These are phyloP conservation scores for Eucalyptus cloeziana DNA, from an alignment of 345 rosid genomes.

Conservation along the genomic window DNA sequence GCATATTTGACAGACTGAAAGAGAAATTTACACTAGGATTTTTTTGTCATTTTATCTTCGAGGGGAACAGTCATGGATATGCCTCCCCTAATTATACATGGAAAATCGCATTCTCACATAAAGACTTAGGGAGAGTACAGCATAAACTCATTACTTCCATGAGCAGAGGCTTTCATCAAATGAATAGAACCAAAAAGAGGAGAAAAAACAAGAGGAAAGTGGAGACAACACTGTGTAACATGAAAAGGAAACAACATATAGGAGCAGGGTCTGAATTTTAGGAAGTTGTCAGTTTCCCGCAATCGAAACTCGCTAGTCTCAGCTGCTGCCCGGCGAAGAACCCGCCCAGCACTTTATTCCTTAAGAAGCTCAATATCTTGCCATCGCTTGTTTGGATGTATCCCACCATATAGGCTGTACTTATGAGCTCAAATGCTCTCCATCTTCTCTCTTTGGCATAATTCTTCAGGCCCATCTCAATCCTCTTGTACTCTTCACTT, in stretches of 20 bases:
- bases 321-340: not conserved
- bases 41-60: not conserved
- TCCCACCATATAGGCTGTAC: conserved; percentile 16
- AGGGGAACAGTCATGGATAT: not conserved
- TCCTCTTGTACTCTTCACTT: conserved; percentile 2
- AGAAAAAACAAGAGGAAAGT: not conserved
- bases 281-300: conserved; percentile 10
- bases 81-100: not conserved
- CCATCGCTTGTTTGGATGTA: conserved; percentile 7
- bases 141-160: not conserved
- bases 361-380: conserved; percentile 1
- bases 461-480: conserved; percentile 12
- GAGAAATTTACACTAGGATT: not conserved
- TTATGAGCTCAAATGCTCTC: conserved; percentile 23
- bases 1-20: not conserved
- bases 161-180: not conserved
- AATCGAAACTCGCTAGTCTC: conserved; percentile 9
- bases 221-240: not conserved
- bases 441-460: conserved; percentile 26
- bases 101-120: not conserved
- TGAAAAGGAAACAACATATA: not conserved
- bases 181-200: not conserved
- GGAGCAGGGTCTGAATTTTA: not conserved
- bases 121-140: not conserved
- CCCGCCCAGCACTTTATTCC: not conserved